These are phyloP conservation scores for Vitis hybrid DNA, from an alignment of 177 flowering plant species.

Conservation along the genomic window DNA sequence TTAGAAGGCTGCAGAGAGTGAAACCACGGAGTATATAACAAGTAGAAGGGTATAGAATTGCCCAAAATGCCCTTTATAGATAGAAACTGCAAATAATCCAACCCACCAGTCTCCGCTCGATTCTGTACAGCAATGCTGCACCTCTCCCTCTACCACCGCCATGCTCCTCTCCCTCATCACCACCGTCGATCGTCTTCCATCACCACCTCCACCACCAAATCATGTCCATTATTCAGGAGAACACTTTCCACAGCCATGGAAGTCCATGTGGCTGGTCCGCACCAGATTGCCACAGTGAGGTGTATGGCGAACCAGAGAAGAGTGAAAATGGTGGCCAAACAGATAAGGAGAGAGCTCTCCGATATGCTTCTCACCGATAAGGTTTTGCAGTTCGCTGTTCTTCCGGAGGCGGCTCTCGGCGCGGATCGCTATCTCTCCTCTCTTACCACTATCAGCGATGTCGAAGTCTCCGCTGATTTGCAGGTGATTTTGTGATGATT, in stretches of 20 bases:
- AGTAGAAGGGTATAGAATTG: no score
- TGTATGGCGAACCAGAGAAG: slow-evolving; percentile 97
- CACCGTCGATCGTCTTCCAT: not conserved
- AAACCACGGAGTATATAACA: no score
- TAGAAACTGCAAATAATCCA: no score
- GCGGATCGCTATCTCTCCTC: slow-evolving; percentile 89
- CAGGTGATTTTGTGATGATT: slow-evolving; percentile 46
- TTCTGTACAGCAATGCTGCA: slow-evolving; percentile 16
- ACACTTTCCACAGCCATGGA: no score
- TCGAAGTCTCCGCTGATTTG: slow-evolving; percentile 82
- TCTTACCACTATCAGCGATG: slow-evolving; percentile 83
- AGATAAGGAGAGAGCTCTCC: slow-evolving; percentile 80
- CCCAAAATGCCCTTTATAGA: no score
- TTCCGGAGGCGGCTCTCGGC: slow-evolving; percentile 84
- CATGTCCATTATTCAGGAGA: not conserved
- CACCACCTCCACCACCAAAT: slow-evolving; percentile 8
- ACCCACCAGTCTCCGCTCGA: no score
- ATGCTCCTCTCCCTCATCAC: not conserved
- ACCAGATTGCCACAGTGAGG: slow-evolving; percentile 13
- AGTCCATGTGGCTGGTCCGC: not conserved
- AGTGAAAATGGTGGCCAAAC: slow-evolving; percentile 93
- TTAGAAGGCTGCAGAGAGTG: no score
- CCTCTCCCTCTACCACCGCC: slow-evolving; percentile 12
- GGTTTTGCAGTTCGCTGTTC: slow-evolving; percentile 71
- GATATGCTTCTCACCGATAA: slow-evolving; percentile 86